A percentile compares a stretch with the other conserved stretches of the same genome.
These are phyloP conservation scores for Physcomitrium patens DNA, from an alignment of 225 moss, liverwort and hornwort species.

Conservation along the genomic window DNA sequence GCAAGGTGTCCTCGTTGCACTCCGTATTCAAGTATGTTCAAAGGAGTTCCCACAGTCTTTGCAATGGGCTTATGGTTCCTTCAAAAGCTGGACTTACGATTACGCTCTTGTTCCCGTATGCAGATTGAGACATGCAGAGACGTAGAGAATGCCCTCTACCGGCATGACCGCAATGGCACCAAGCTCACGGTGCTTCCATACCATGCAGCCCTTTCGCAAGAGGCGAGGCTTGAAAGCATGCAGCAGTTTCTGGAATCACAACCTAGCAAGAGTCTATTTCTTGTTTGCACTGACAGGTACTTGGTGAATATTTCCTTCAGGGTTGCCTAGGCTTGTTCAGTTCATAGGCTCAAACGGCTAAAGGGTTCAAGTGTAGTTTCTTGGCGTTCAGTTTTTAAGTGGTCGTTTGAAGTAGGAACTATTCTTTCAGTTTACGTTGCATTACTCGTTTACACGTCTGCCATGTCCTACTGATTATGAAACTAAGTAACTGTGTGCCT, in stretches of 20 bases:
- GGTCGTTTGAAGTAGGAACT: neutral
- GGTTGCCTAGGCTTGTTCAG: constrained; percentile 16
- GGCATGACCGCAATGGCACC: constrained; percentile 76
- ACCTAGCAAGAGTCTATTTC: constrained; percentile 72
- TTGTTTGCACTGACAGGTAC: constrained; percentile 99
- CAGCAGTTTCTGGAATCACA: constrained; percentile 78
- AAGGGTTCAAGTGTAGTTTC: neutral
- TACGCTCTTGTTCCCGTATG: neutral
- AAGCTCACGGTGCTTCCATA: constrained; percentile 87
- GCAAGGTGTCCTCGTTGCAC: neutral
- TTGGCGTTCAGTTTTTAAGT: constrained; percentile 4
- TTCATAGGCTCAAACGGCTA: neutral
- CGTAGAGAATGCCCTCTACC: constrained; percentile 86
- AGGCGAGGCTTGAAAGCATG: constrained; percentile 85
- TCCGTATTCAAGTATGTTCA: neutral
- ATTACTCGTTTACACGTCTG: neutral
- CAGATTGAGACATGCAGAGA: constrained; percentile 97
- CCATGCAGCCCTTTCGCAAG: constrained; percentile 93
- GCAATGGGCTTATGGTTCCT: neutral
- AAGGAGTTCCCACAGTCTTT: too few relatives aligned
- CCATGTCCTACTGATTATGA: too few relatives aligned
- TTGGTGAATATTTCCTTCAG: neutral
- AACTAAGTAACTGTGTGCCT: too few relatives aligned
- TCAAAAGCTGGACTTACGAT: constrained; percentile 18
- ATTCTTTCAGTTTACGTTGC: neutral